A percentile compares a stretch with the other conserved stretches of the same genome.
Evolutionary conservation across 1,139 yeast genomes (phyloP).

Genomic region (Suhomyces bokatorum): DNA sequence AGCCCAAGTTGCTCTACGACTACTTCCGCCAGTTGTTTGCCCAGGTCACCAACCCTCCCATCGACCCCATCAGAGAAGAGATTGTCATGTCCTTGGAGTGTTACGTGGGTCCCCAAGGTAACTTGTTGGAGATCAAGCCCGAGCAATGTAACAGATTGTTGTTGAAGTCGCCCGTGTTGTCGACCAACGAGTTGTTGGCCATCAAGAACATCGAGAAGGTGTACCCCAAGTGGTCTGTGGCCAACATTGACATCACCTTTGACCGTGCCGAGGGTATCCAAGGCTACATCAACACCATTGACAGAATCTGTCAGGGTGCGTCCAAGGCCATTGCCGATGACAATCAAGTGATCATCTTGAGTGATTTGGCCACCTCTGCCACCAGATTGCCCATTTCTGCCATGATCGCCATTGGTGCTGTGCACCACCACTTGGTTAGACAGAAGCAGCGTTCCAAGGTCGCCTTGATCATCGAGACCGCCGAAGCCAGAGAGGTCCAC

Average conservation of each 20-base stretch:
- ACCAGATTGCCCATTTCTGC: slow-evolving; percentile 80
- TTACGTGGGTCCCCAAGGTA: slow-evolving; percentile 97
- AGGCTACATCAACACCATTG: slow-evolving; percentile 84
- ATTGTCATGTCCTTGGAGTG: slow-evolving; percentile 97
- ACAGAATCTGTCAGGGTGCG: slow-evolving; percentile 84
- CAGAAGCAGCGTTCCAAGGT: slow-evolving; percentile 96
- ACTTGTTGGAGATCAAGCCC: slow-evolving; percentile 87
- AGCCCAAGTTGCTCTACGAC: slow-evolving; percentile 87
- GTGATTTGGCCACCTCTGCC: slow-evolving; percentile 65
- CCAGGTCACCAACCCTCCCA: slow-evolving; percentile 98
- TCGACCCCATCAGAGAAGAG: slow-evolving; percentile 95
- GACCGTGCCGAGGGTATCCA: slow-evolving; percentile 76
- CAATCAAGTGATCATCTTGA: slow-evolving; percentile 70
- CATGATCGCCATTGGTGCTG: slow-evolving; percentile 94
- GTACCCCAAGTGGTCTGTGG: slow-evolving; percentile 84
- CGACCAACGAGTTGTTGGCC: slow-evolving; percentile 72
- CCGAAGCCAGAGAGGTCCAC: slow-evolving; percentile 97
- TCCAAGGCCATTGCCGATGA: slow-evolving; percentile 78
- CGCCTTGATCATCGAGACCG: slow-evolving; percentile 87
- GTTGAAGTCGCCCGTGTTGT: slow-evolving; percentile 78
- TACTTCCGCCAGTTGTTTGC: slow-evolving; percentile 96
- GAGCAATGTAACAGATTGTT: slow-evolving; percentile 87
- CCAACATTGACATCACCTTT: slow-evolving; percentile 87
- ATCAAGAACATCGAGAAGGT: slow-evolving; percentile 68
- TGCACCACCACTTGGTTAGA: slow-evolving; percentile 93